Evolutionary conservation across 345 rosid species (phyloP).

Genomic region (Boechera divaricarpa): DNA sequence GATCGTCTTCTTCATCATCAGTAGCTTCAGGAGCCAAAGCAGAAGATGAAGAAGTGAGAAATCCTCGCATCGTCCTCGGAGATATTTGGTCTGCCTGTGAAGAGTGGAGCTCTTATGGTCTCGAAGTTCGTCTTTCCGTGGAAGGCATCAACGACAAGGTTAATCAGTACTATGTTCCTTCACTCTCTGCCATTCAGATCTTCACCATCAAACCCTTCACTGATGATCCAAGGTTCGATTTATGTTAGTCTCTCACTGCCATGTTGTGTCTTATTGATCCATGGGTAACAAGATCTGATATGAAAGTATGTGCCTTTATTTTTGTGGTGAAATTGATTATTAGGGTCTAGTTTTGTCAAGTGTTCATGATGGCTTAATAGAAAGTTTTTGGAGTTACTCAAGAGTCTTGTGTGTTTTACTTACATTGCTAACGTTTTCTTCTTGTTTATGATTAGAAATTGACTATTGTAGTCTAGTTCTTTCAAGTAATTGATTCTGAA

Average conservation of each 20-base stretch:
- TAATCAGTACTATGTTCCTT: conserved; percentile 17
- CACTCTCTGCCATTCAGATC: conserved; percentile 42
- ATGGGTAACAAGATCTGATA: neutral
- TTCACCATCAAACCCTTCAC: conserved; percentile 31
- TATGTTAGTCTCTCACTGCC: neutral
- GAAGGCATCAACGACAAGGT: neutral
- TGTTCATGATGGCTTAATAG: neutral
- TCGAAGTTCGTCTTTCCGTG: conserved; percentile 4
- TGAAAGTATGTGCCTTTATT: neutral
- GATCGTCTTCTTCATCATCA: conserved; percentile 22
- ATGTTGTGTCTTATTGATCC: conserved; percentile 4
- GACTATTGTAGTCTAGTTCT: neutral
- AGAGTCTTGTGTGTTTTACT: neutral
- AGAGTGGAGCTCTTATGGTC: conserved; percentile 16
- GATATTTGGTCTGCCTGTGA: conserved; percentile 24
- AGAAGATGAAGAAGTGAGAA: neutral
- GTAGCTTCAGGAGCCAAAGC: neutral
- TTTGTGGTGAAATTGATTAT: neutral
- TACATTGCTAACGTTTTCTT: neutral
- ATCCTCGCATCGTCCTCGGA: neutral
- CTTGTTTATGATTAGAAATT: conserved; percentile 2
- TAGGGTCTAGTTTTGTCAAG: neutral
- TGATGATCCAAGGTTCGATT: conserved; percentile 23
- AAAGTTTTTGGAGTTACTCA: neutral
- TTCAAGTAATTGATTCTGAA: conserved; percentile 27